Evolutionary conservation across 768 basidiomycete species (phyloP).

Genomic region (Suillus variegatus): DNA sequence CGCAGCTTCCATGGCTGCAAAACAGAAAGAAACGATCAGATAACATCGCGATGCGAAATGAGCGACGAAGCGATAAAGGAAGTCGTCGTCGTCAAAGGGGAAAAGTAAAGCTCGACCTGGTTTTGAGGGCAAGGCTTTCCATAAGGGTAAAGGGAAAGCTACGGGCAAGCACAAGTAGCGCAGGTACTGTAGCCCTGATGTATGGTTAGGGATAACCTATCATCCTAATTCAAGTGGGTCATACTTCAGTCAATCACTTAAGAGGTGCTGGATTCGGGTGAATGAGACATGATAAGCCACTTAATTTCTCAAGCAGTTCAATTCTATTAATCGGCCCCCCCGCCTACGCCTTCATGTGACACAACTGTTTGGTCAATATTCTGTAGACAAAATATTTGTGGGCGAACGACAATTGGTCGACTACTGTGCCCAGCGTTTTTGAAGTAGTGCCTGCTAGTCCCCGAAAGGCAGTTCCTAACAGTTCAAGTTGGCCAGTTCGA

Average conservation of each 20-base stretch:
- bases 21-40: conserved; percentile 24
- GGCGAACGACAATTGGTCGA: too few relatives aligned
- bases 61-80: conserved; percentile 67
- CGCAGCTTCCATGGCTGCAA: conserved; percentile 39
- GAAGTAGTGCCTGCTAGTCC: too few relatives aligned
- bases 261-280: neutral
- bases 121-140: conserved; percentile 84
- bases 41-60: conserved; percentile 89
- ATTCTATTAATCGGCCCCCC: neutral
- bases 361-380: neutral
- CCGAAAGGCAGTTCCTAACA: too few relatives aligned
- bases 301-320: neutral
- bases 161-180: conserved; percentile 24
- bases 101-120: conserved; percentile 74
- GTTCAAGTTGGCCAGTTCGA: neutral
- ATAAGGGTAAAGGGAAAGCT: conserved; percentile 46
- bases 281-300: neutral
- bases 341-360: neutral
- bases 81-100: conserved; percentile 42
- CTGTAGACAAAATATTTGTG: too few relatives aligned
- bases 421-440: too few relatives aligned
- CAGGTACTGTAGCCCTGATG: conserved; percentile 1
- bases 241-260: neutral
- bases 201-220: neutral
- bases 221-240: neutral